phyloP scores from a whole-genome alignment of 495 filamentous ascomycete species.

The Pseudevernia furfuracea region DNA sequence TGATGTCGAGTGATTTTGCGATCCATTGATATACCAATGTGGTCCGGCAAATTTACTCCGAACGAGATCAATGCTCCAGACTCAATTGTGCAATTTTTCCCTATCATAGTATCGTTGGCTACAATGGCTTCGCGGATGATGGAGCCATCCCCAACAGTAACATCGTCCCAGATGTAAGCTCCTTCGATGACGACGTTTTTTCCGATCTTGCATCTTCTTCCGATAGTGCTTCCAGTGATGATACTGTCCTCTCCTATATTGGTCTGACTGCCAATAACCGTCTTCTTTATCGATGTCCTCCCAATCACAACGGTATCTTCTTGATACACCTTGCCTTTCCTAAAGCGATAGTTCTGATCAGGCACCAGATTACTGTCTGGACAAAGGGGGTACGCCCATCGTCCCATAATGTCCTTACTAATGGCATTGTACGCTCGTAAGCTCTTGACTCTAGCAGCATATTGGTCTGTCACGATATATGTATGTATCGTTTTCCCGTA shows the following conservation, averaged over 20 bases:
- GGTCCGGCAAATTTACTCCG: slow-evolving; percentile 61
- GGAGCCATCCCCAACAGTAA: slow-evolving; percentile 63
- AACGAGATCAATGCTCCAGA: slow-evolving; percentile 73
- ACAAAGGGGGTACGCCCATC: slow-evolving; percentile 89
- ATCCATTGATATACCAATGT: slow-evolving; percentile 43
- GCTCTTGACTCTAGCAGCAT: slow-evolving; percentile 75
- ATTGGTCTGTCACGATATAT: slow-evolving; percentile 70
- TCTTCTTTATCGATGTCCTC: slow-evolving; percentile 56
- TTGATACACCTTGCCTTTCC: slow-evolving; percentile 59
- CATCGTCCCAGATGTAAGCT: slow-evolving; percentile 87
- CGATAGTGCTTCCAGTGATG: slow-evolving; percentile 67
- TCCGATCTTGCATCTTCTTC: slow-evolving; percentile 76
- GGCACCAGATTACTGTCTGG: slow-evolving; percentile 79
- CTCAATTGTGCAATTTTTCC: slow-evolving; percentile 59
- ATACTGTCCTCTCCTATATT: slow-evolving; percentile 63
- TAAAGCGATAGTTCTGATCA: slow-evolving; percentile 64
- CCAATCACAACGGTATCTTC: slow-evolving; percentile 65
- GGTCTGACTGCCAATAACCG: slow-evolving; percentile 68
- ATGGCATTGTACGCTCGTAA: slow-evolving; percentile 85
- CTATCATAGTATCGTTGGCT: slow-evolving; percentile 60
- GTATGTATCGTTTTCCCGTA: slow-evolving; percentile 93
- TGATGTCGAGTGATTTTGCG: slow-evolving; percentile 50
- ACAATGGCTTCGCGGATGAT: slow-evolving; percentile 67
- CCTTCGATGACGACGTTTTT: slow-evolving; percentile 69
- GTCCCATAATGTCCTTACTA: slow-evolving; percentile 75